phyloP scores from a whole-genome alignment of 371 early-diverging fungal genomes.

The Apophysomyces sp. region DNA sequence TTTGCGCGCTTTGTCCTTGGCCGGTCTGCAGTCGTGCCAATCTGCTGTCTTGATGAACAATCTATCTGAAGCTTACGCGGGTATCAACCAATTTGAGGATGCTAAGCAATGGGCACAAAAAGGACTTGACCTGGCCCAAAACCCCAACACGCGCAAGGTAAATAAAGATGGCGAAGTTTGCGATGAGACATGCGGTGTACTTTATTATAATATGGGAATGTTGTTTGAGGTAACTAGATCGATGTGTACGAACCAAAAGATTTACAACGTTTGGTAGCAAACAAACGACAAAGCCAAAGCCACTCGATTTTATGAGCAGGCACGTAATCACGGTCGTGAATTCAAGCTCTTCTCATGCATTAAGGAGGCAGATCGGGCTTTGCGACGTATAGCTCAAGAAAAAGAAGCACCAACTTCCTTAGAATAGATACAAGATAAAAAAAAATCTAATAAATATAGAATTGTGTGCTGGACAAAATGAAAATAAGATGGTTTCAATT shows the following conservation, averaged over 20 bases:
- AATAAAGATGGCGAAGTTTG: conserved; percentile 48
- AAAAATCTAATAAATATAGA: too few species aligned
- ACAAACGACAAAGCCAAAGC: conserved; percentile 34
- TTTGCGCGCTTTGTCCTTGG: conserved; percentile 51
- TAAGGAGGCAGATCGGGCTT: conserved; percentile 35
- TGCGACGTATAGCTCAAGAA: conserved; percentile 32
- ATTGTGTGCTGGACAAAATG: too few species aligned
- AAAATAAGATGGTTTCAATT: too few species aligned
- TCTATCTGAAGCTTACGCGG: conserved; percentile 57
- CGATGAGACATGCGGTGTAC: conserved; percentile 58
- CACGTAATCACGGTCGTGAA: conserved; percentile 30
- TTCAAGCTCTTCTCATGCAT: conserved; percentile 27
- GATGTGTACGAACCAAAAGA: neutral
- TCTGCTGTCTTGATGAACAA: conserved; percentile 60
- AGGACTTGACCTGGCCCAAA: conserved; percentile 53
- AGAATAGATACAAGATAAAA: too few species aligned
- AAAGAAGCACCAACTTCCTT: neutral
- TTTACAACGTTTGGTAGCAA: conserved; percentile 20
- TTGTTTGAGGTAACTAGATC: conserved; percentile 52
- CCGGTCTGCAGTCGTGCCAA: conserved; percentile 44
- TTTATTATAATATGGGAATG: conserved; percentile 64
- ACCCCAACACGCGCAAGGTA: conserved; percentile 44
- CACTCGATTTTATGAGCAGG: conserved; percentile 27
- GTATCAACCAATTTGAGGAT: conserved; percentile 50
- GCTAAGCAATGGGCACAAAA: conserved; percentile 62